phyloP scores from a whole-genome alignment of 2,329 filamentous ascomycete genomes.

The Colletotrichum trifolii region DNA sequence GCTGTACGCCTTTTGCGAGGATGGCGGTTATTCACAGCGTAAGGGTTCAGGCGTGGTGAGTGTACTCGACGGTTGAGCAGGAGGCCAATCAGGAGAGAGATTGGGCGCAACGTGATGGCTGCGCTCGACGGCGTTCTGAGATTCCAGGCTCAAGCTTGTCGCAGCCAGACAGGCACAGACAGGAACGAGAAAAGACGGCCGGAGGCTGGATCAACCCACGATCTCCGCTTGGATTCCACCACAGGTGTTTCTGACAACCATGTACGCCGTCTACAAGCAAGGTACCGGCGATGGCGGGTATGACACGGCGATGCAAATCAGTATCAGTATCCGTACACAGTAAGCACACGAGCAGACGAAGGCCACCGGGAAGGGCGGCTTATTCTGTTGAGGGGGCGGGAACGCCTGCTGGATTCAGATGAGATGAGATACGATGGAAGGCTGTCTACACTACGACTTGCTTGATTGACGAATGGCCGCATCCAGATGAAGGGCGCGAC shows the following conservation, averaged over 20 bases:
- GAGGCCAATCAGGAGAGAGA: constrained; percentile 36
- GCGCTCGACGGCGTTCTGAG: constrained; percentile 26
- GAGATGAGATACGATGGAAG: constrained; percentile 23
- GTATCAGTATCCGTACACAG: background rate
- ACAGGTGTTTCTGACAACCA: constrained; percentile 16
- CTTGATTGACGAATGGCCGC: no score
- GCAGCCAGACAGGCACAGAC: constrained; percentile 24
- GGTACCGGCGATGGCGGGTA: constrained; percentile 14
- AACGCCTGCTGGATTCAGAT: constrained; percentile 23
- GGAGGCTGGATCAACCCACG: constrained; percentile 24
- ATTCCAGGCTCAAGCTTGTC: constrained; percentile 21
- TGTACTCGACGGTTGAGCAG: constrained; percentile 8
- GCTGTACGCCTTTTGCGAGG: background rate
- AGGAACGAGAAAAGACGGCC: constrained; percentile 16
- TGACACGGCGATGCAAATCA: constrained; percentile 21
- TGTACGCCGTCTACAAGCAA: background rate
- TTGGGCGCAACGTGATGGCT: constrained; percentile 39
- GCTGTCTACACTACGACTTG: background rate
- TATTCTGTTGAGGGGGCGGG: background rate
- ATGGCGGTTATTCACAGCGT: no score
- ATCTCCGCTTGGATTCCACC: constrained; percentile 27
- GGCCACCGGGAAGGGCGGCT: background rate
- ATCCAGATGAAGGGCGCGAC: constrained; percentile 9
- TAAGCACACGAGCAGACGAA: constrained; percentile 7
- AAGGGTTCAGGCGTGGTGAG: constrained; percentile 1